Evolutionary conservation across 2,329 filamentous ascomycete genomes (phyloP).

Genomic region (Ophiostoma sp.): DNA sequence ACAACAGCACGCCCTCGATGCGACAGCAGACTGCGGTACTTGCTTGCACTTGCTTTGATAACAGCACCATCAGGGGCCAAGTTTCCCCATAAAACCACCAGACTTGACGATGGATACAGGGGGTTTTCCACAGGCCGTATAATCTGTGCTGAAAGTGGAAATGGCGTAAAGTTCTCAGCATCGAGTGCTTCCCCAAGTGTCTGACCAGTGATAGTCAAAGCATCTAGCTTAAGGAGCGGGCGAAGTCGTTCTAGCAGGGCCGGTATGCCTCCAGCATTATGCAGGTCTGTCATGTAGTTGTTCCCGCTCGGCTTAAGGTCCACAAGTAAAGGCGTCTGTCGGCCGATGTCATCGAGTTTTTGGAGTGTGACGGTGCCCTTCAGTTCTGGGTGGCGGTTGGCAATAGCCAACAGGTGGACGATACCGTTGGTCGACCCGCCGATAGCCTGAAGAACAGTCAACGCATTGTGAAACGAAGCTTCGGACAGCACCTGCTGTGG

Average conservation of each 20-base stretch:
- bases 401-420: conserved; percentile 81
- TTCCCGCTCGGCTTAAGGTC: conserved; percentile 82
- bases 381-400: conserved; percentile 64
- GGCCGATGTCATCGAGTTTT: conserved; percentile 64
- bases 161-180: conserved; percentile 55
- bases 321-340: conserved; percentile 73
- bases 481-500: conserved; percentile 68
- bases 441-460: conserved; percentile 79
- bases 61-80: conserved; percentile 78
- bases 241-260: conserved; percentile 74
- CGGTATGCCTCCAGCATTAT: conserved; percentile 79
- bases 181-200: conserved; percentile 77
- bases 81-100: conserved; percentile 79
- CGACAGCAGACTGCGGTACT: conserved; percentile 57
- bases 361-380: conserved; percentile 50
- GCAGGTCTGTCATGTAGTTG: conserved; percentile 86
- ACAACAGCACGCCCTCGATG: conserved; percentile 50
- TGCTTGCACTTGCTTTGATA: conserved; percentile 81
- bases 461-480: conserved; percentile 74
- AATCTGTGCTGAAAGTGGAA: conserved; percentile 33
- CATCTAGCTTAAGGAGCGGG: conserved; percentile 69
- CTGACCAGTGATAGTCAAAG: conserved; percentile 76
- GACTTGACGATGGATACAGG: conserved; percentile 70
- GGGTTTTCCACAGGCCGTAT: conserved; percentile 62
- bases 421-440: conserved; percentile 80